phyloP scores from a whole-genome alignment of 1,284 basidiomycete genomes.

The Melampsora americana region DNA sequence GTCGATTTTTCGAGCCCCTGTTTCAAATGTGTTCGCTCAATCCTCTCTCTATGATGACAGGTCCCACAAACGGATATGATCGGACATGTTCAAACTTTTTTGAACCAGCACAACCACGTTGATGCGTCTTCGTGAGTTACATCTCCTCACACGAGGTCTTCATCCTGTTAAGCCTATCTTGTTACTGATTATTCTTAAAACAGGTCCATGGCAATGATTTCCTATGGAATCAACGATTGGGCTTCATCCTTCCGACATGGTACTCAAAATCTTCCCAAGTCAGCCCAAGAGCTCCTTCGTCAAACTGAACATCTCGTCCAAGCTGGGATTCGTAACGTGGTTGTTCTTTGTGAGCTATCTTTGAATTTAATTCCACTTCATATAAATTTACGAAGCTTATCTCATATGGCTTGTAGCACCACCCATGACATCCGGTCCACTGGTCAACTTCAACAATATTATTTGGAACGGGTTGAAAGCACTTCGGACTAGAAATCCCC shows the following conservation, averaged over 20 bases:
- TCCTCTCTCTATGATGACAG: neutral
- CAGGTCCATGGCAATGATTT: conserved; percentile 26
- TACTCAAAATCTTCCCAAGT: neutral
- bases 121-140: neutral
- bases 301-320: conserved; percentile 16
- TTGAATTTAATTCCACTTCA: too few relatives aligned
- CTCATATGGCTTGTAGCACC: conserved; percentile 2
- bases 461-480: conserved; percentile 26
- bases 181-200: too few relatives aligned
- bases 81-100: conserved; percentile 12
- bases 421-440: neutral
- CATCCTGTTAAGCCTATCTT: neutral
- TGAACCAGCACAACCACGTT: neutral
- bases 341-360: conserved; percentile 16
- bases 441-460: neutral
- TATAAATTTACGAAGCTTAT: too few relatives aligned
- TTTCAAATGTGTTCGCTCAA: too few relatives aligned
- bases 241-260: conserved; percentile 3
- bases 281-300: conserved; percentile 3
- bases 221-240: conserved; percentile 33
- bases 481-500: neutral
- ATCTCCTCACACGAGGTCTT: neutral
- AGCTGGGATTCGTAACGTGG: conserved; percentile 7
- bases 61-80: conserved; percentile 21
- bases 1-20: too few relatives aligned